These are phyloP conservation scores for Bipolaris sorokiniana DNA, from an alignment of 2,329 filamentous ascomycete genomes.

Conservation along the genomic window DNA sequence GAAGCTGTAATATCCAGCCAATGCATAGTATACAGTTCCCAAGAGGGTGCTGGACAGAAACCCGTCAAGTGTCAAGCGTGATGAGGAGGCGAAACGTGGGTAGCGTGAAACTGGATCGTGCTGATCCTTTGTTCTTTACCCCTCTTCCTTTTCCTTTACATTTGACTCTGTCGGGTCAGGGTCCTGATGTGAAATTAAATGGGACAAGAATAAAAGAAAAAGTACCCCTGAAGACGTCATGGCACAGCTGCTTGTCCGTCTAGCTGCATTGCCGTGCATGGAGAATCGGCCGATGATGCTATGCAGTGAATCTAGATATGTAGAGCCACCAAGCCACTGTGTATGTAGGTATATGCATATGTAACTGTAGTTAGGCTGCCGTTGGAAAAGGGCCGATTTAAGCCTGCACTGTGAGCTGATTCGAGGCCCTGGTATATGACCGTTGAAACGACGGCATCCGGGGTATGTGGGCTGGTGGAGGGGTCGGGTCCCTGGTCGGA, in stretches of 20 bases:
- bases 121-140: neutral
- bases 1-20: constrained; percentile 28
- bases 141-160: constrained; percentile 4
- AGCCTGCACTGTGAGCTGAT: neutral
- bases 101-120: constrained; percentile 11
- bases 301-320: neutral
- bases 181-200: neutral
- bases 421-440: constrained; percentile 2
- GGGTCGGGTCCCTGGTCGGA: neutral
- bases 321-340: neutral
- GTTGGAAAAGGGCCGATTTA: constrained; percentile 9
- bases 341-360: too few species aligned
- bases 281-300: neutral
- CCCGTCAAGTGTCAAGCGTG: constrained; percentile 13
- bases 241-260: neutral
- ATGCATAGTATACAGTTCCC: neutral
- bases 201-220: neutral
- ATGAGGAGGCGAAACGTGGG: constrained; percentile 6
- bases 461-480: neutral
- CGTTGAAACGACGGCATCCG: constrained; percentile 3
- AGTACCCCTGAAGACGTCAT: neutral
- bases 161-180: neutral
- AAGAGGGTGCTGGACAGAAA: neutral
- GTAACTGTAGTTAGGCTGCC: constrained; percentile 1
- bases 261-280: neutral